Evolutionary conservation across 768 basidiomycete species (phyloP), one percentile per base, ranked within the genome.

Genomic region (Imleria badia): DNA sequence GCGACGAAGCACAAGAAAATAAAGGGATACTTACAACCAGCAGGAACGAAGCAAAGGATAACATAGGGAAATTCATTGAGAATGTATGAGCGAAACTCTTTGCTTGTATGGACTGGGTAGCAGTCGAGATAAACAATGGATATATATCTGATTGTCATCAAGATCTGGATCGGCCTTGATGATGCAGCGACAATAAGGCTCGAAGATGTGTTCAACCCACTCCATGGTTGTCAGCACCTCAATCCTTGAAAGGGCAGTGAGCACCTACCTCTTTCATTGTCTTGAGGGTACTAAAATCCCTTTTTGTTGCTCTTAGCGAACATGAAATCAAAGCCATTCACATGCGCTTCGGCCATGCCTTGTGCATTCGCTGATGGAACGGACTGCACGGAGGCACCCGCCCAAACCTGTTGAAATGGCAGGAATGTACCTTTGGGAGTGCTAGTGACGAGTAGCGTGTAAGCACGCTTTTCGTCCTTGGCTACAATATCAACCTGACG

Each of bases 341-440:
- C 39, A 6, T 38, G 19, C 1, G 64, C 67, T 15, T 56, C 49
- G 0, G 34, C 30, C 60, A 65, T 60, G 1, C 61, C 46, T 2
- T 31, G 19, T 6, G 60, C 59, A 1, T 35, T 46, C 1, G 14
- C 15, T 2, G 40, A 52, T 6, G 63, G 70, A 3, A 69, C 50
- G 0, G 66, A 70, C 3, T 23, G 19, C 4, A 47, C 19, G 1
- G 62, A 56, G 19, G 56, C 54, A 0, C 71, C 71, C 7, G 20
- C 22, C 63, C 64, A 74, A 12, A 74, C 56, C 9, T 64, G 61
- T 49, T 75, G 72, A 42, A 72, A 70, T 2, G 72, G 72, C 2
- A 75, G 54, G 9, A 71, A 53, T 10, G 61, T 55, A 1, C 71
- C 71, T 6, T 52, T 52, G 3, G 65, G 48, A 1, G 64, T 60